Evolutionary conservation across 495 filamentous ascomycete species (phyloP).

Genomic region (Penicillium fimorum): DNA sequence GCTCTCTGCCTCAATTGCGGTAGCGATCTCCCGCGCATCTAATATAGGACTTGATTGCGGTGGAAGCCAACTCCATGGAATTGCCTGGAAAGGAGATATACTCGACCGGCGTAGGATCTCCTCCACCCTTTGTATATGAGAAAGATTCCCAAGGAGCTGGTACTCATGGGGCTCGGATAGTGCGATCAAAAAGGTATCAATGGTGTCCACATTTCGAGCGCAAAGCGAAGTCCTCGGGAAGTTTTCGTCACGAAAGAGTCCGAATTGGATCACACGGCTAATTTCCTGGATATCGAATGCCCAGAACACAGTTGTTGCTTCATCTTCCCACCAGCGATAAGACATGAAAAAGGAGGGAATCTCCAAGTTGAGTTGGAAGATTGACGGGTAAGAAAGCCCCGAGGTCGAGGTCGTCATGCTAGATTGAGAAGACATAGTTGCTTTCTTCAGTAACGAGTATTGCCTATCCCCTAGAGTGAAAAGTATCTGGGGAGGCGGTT

Average conservation of each 20-base stretch:
- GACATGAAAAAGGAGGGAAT: slow-evolving; percentile 31
- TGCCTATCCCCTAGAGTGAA: neutral
- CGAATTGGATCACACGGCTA: slow-evolving; percentile 39
- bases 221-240: slow-evolving; percentile 36
- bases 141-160: slow-evolving; percentile 28
- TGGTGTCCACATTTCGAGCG: slow-evolving; percentile 29
- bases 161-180: slow-evolving; percentile 31
- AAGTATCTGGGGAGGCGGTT: slow-evolving; percentile 11
- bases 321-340: slow-evolving; percentile 48
- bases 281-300: slow-evolving; percentile 42
- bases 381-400: slow-evolving; percentile 29
- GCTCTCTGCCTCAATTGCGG: slow-evolving; percentile 42
- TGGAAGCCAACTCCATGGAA: slow-evolving; percentile 44
- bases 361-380: slow-evolving; percentile 35
- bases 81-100: slow-evolving; percentile 18
- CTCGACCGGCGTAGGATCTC: slow-evolving; percentile 40
- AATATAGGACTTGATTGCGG: slow-evolving; percentile 19
- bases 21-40: slow-evolving; percentile 30
- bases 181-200: slow-evolving; percentile 35
- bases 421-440: slow-evolving; percentile 11
- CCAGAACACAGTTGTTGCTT: slow-evolving; percentile 41
- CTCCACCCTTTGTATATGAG: slow-evolving; percentile 44
- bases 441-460: neutral
- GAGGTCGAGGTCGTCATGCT: slow-evolving; percentile 9
- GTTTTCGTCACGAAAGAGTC: slow-evolving; percentile 36